Base-by-base conservation (phyloP, 441 rosid genomes). In the Pelargonium australe region DNA sequence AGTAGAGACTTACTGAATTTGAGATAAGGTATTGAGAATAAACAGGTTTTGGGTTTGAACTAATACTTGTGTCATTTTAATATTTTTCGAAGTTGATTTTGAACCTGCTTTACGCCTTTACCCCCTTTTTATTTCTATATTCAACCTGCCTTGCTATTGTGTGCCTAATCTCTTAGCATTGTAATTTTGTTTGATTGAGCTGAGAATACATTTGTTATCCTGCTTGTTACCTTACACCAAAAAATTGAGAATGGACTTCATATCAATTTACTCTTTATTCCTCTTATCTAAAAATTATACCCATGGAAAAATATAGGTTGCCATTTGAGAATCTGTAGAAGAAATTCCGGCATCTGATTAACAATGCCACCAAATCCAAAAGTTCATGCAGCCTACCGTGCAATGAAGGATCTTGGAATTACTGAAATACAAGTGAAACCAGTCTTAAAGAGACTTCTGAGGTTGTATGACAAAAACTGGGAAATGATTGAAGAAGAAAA, bases 401-500 rank as follows among this genome's bases (percentile, higher is more conserved):
- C 61, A 55, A 55, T 55, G 61, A 55, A 7, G 19, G 61, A 55
- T 55, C 61, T 55, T 17, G 61, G 61, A 20, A 16, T 55, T 14
- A 19, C 20, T 5, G 61, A 55, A 55, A 20, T 6, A 55, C 14
- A 55, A 55, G 61, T 55, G 61, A 55, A 55, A 55, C 61, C 10
- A 11, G 61, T 55, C 61, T 55, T 55, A 55, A 55, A 55, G 61
- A 55, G 61, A 55, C 61, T 55, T 55, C 19, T 55, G 61, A 55
- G n/a, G 17, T 9, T 55, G 61, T 55, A 55, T 55, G 61, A 55
- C 61, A 55, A 55, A n/a, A 55, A 55, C 23, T 55, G 61, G 61
- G 61, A 55, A 55, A 5, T 55, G 61, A 55, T 55, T 55, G 61
- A 55, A 55, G 25, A 55, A 14, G 61, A 55, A 55, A 55, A 55